phyloP scores from a whole-genome alignment of 768 basidiomycete genomes.

The Gyrodon lividus region DNA sequence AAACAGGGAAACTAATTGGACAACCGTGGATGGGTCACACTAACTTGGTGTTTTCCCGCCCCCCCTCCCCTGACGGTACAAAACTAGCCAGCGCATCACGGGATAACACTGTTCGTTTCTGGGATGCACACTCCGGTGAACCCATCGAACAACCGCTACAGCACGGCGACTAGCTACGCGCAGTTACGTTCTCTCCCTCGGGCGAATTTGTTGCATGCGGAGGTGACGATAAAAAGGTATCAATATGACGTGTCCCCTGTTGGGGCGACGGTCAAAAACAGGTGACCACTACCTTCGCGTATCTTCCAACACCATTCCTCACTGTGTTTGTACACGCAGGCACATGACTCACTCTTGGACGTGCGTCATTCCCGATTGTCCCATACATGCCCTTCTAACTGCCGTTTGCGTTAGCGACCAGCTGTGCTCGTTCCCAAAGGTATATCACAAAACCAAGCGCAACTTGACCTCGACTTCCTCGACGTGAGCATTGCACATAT shows the following conservation, averaged over 20 bases:
- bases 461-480: neutral
- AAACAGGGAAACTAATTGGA: neutral
- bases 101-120: constrained; percentile 8
- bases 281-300: too few relatives aligned
- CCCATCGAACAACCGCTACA: neutral
- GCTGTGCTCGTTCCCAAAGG: neutral
- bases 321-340: too few relatives aligned
- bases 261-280: too few relatives aligned
- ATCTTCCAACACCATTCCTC: too few relatives aligned
- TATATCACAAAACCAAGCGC: neutral
- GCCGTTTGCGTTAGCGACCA: neutral
- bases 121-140: neutral
- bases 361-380: neutral
- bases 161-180: neutral
- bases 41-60: neutral
- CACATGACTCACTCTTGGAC: neutral
- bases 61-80: neutral
- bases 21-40: neutral
- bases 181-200: constrained; percentile 5
- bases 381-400: neutral
- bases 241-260: too few relatives aligned
- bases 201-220: neutral
- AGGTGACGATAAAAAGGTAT: too few relatives aligned
- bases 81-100: constrained; percentile 2
- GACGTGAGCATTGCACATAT: neutral